phyloP scores from a whole-genome alignment of 805 yeast genomes.

The Saccharomyces paradoxus region DNA sequence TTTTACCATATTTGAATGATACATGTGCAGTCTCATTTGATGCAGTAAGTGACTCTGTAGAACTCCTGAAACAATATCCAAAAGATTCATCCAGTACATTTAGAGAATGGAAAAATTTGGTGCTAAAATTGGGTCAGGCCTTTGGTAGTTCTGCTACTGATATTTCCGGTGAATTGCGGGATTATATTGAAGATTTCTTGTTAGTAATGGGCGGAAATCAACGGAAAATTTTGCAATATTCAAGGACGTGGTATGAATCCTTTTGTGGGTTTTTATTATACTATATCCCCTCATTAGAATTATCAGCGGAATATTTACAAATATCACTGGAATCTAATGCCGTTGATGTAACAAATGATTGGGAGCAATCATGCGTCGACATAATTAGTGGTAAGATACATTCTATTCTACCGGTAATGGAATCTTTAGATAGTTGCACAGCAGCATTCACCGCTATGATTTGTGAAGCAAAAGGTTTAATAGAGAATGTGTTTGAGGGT shows the following conservation, averaged over 20 bases:
- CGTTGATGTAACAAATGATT: constrained; percentile 34
- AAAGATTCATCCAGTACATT: constrained; percentile 25
- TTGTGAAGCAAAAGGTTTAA: constrained; percentile 55
- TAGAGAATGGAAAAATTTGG: constrained; percentile 33
- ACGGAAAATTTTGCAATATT: constrained; percentile 40
- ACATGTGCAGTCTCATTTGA: constrained; percentile 20
- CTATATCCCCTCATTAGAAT: constrained; percentile 46
- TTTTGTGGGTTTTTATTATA: constrained; percentile 48
- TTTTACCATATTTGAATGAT: constrained; percentile 12
- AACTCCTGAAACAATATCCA: constrained; percentile 33
- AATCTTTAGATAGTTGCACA: constrained; percentile 52
- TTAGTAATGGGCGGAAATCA: constrained; percentile 33
- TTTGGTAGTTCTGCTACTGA: constrained; percentile 20
- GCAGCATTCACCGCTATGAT: constrained; percentile 55
- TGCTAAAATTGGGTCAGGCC: constrained; percentile 20
- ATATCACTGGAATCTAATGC: constrained; percentile 30
- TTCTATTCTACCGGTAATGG: constrained; percentile 50
- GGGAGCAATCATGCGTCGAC: constrained; percentile 52
- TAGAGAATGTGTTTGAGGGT: constrained; percentile 34
- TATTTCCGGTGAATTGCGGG: constrained; percentile 22
- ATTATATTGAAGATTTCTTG: constrained; percentile 27
- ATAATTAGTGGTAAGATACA: constrained; percentile 49
- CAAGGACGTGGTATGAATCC: constrained; percentile 64
- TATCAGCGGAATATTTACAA: constrained; percentile 36
- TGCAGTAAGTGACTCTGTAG: constrained; percentile 29